Evolutionary conservation across 2,329 filamentous ascomycete species (phyloP).

Genomic region (Neofusicoccum parvum): DNA sequence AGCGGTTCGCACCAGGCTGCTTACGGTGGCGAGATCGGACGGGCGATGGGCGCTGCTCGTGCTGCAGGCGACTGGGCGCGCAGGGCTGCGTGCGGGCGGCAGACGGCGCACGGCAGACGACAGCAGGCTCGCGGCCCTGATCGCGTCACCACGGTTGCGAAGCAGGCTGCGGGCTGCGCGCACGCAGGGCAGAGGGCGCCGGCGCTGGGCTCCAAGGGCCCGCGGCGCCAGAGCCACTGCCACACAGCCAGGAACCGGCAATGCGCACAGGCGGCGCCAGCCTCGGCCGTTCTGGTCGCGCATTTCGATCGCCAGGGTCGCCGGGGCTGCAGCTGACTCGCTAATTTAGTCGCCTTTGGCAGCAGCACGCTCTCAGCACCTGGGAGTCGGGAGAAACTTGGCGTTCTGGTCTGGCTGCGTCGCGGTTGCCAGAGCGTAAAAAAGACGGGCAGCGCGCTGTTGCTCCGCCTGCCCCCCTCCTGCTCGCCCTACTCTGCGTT

Average conservation of each 20-base stretch:
- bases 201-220: too few relatives aligned
- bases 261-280: background rate
- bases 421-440: constrained; percentile 14
- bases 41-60: background rate
- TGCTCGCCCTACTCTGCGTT: background rate
- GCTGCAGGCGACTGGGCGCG: background rate
- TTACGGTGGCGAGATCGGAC: background rate
- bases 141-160: too few relatives aligned
- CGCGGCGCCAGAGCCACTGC: too few relatives aligned
- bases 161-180: background rate
- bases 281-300: constrained; percentile 9
- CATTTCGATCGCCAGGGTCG: constrained; percentile 5
- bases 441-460: background rate
- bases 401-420: constrained; percentile 12
- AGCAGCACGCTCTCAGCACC: background rate
- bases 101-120: too few relatives aligned
- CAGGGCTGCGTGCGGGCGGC: too few relatives aligned
- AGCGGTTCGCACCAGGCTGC: background rate
- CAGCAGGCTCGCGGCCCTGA: too few relatives aligned
- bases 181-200: background rate
- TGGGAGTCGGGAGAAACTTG: constrained; percentile 6
- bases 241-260: background rate
- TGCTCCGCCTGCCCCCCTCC: background rate
- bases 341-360: constrained; percentile 9
- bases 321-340: constrained; percentile 8